Evolutionary conservation across 2,329 filamentous ascomycete genomes (phyloP).

Genomic region (Chaetomium sp.): DNA sequence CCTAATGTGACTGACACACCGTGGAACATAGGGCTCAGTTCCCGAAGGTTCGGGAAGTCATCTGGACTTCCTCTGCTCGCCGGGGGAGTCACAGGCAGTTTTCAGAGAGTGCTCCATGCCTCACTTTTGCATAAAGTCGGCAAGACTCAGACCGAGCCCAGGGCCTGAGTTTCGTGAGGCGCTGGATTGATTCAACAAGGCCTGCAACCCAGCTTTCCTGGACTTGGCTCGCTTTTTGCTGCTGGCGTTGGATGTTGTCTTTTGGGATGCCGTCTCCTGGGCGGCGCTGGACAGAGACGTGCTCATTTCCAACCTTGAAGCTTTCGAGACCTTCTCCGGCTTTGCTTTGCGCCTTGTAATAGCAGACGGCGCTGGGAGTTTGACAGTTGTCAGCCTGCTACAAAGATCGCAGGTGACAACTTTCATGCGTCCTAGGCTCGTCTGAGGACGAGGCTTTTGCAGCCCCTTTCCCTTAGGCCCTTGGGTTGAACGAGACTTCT

Average conservation of each 20-base stretch:
- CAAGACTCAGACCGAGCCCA: conserved; percentile 53
- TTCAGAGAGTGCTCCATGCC: neutral
- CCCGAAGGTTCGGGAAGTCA: conserved; percentile 33
- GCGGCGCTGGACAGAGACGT: conserved; percentile 33
- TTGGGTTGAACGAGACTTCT: conserved; percentile 32
- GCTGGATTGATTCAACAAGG: conserved; percentile 59
- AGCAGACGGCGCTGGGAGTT: conserved; percentile 44
- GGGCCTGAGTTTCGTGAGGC: conserved; percentile 41
- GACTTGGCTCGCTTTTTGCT: conserved; percentile 68
- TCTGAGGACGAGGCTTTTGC: conserved; percentile 10
- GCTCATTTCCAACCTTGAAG: conserved; percentile 19
- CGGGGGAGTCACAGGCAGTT: neutral
- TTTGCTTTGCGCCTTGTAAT: conserved; percentile 36
- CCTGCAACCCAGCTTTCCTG: conserved; percentile 67
- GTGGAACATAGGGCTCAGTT: conserved; percentile 30
- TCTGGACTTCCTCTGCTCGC: neutral
- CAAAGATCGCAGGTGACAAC: conserved; percentile 51
- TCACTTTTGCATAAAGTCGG: conserved; percentile 54
- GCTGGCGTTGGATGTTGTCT: conserved; percentile 51
- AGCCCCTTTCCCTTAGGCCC: conserved; percentile 22
- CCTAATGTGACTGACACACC: conserved; percentile 23
- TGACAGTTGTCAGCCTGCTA: conserved; percentile 46
- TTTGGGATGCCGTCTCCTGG: conserved; percentile 23
- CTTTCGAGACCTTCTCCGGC: conserved; percentile 37
- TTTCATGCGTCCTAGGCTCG: conserved; percentile 41